A percentile compares a stretch with the other conserved stretches of the same genome.
phyloP scores from a whole-genome alignment of 441 rosid species.

The Erodium texanum region DNA sequence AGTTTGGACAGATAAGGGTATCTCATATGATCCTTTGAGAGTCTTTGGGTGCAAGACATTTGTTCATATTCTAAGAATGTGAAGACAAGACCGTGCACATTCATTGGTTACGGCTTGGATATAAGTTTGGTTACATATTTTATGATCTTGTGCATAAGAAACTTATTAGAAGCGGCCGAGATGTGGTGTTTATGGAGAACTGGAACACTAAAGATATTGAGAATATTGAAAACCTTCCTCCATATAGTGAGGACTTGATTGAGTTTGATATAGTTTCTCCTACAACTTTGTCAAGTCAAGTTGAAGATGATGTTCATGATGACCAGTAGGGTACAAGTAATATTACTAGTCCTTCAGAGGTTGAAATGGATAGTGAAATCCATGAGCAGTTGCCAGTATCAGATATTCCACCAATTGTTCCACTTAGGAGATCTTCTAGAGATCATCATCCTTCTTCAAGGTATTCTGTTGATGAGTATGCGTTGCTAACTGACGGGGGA shows the following conservation, averaged over 20 bases:
- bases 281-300: not conserved
- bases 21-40: too few species aligned
- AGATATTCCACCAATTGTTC: not conserved
- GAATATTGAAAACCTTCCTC: too few species aligned
- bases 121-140: too few species aligned
- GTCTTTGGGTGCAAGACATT: too few species aligned
- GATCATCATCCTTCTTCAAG: not conserved
- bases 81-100: too few species aligned
- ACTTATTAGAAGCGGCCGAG: too few species aligned
- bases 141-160: too few species aligned
- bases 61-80: too few species aligned
- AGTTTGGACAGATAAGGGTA: too few species aligned
- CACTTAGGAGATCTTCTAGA: not conserved
- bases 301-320: not conserved
- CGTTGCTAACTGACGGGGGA: not conserved
- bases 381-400: too few species aligned
- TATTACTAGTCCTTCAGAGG: not conserved
- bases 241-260: not conserved
- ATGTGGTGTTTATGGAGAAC: conserved; percentile 1
- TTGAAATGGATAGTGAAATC: too few species aligned
- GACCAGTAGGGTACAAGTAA: not conserved
- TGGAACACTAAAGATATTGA: not conserved
- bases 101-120: too few species aligned
- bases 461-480: not conserved
- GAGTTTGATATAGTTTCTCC: not conserved